phyloP scores from a whole-genome alignment of 2,329 filamentous ascomycete genomes.

The Trichoderma cornu-damae region DNA sequence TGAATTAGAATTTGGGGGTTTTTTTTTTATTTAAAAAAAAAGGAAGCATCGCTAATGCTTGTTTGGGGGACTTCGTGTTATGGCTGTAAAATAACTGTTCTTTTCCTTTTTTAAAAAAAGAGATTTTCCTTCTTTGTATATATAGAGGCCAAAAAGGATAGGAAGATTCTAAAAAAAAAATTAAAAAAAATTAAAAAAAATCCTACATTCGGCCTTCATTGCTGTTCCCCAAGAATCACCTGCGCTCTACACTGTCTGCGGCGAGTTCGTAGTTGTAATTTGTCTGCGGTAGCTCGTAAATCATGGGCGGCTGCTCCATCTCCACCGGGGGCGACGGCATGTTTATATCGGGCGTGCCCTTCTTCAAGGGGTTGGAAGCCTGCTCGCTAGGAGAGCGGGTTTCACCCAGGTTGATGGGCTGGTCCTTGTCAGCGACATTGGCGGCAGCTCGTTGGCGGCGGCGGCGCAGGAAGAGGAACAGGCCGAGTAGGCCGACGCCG shows the following conservation, averaged over 20 bases:
- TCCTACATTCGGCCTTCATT: neutral
- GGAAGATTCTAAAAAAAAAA: neutral
- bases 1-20: neutral
- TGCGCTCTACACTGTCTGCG: neutral
- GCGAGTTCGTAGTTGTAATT: slow-evolving; percentile 9
- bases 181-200: neutral
- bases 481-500: neutral
- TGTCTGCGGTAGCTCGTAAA: slow-evolving; percentile 4
- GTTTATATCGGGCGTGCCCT: neutral
- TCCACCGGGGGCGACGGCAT: slow-evolving; percentile 1
- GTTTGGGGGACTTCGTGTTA: neutral
- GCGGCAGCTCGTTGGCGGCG: neutral
- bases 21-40: neutral
- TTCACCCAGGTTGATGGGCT: slow-evolving; percentile 7
- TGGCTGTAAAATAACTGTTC: neutral
- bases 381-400: slow-evolving; percentile 2
- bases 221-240: slow-evolving; percentile 8
- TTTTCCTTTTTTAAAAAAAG: neutral
- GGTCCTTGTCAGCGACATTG: neutral
- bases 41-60: slow-evolving; percentile 2
- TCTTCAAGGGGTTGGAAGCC: neutral
- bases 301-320: slow-evolving; percentile 13
- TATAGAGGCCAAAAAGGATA: too few species aligned
- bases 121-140: neutral
- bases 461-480: slow-evolving; percentile 6